A percentile compares a stretch with the other conserved stretches of the same genome.
Evolutionary conservation across 2,329 filamentous ascomycete genomes (phyloP).

Genomic region (Botrytis fragariae): DNA sequence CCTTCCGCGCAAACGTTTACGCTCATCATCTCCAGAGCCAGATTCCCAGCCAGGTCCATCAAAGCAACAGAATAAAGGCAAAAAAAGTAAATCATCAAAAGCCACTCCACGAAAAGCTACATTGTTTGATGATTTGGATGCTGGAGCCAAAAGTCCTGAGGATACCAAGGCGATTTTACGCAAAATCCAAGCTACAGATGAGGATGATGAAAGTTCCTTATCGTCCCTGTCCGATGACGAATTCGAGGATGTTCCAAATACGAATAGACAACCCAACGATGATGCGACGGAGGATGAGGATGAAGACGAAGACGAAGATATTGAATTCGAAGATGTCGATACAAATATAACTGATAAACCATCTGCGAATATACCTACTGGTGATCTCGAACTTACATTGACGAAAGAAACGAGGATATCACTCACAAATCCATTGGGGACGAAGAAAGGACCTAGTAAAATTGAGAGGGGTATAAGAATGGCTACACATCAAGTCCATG

Average conservation of each 20-base stretch:
- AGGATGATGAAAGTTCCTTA: conserved; percentile 40
- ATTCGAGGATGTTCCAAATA: conserved; percentile 51
- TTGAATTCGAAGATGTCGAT: conserved; percentile 61
- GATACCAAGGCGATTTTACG: conserved; percentile 45
- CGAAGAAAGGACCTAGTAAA: conserved; percentile 83
- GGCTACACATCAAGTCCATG: conserved; percentile 83
- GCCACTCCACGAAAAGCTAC: conserved; percentile 51
- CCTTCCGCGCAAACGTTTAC: conserved; percentile 64
- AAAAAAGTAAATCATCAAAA: conserved; percentile 25
- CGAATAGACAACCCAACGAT: conserved; percentile 44
- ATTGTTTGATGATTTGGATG: conserved; percentile 61
- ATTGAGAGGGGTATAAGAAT: conserved; percentile 75
- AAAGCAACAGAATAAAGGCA: conserved; percentile 22
- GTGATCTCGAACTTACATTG: conserved; percentile 73
- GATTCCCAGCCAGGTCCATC: conserved; percentile 31
- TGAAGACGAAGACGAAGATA: conserved; percentile 48
- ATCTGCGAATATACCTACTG: conserved; percentile 51
- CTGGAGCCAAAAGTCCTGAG: conserved; percentile 43
- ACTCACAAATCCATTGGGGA: conserved; percentile 57
- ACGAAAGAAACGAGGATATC: conserved; percentile 58
- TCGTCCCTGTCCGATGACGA: conserved; percentile 48
- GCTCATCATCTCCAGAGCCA: conserved; percentile 46
- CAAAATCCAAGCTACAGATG: conserved; percentile 46
- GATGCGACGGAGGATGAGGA: conserved; percentile 43
- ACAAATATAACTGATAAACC: conserved; percentile 39